A percentile compares a stretch with the other conserved stretches of the same genome.
Conservation (phyloP, 2,329 filamentous ascomycete genomes). For the Clarireedia monteithiana region DNA sequence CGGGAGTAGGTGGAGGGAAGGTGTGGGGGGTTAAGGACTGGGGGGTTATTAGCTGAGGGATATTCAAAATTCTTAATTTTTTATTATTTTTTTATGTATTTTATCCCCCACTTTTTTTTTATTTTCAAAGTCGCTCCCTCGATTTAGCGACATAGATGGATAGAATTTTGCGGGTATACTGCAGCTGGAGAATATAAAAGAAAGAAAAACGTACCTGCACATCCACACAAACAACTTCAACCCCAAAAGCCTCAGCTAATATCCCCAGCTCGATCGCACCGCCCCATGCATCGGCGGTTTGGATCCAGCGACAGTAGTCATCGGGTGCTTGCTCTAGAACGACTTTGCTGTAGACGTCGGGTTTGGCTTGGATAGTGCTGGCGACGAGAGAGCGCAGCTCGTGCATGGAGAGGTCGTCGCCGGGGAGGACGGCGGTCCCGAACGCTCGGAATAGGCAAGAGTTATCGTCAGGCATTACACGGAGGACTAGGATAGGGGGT, state of each 20-base stretch:
- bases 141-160: not conserved
- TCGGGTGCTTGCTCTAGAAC: slow-evolving; percentile 64
- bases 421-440: slow-evolving; percentile 62
- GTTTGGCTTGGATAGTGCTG: slow-evolving; percentile 66
- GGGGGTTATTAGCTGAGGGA: too few relatives aligned
- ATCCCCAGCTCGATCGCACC: slow-evolving; percentile 87
- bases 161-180: too few relatives aligned
- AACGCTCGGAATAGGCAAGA: slow-evolving; percentile 90
- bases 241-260: slow-evolving; percentile 72
- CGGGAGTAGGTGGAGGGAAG: slow-evolving; percentile 56
- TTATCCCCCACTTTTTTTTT: too few relatives aligned
- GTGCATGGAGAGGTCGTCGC: slow-evolving; percentile 56
- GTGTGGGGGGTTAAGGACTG: slow-evolving; percentile 54
- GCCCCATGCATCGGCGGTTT: slow-evolving; percentile 76
- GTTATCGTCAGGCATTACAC: slow-evolving; percentile 96
- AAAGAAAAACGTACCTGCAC: slow-evolving; percentile 44
- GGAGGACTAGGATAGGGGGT: slow-evolving; percentile 49
- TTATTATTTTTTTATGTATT: too few relatives aligned
- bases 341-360: slow-evolving; percentile 64
- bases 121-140: too few relatives aligned
- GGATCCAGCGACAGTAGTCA: slow-evolving; percentile 76
- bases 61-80: too few relatives aligned
- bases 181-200: not conserved
- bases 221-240: slow-evolving; percentile 81
- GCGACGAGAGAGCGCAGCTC: slow-evolving; percentile 73